phyloP scores from a whole-genome alignment of 2,329 filamentous ascomycete genomes.

The Ophiostoma populinum region DNA sequence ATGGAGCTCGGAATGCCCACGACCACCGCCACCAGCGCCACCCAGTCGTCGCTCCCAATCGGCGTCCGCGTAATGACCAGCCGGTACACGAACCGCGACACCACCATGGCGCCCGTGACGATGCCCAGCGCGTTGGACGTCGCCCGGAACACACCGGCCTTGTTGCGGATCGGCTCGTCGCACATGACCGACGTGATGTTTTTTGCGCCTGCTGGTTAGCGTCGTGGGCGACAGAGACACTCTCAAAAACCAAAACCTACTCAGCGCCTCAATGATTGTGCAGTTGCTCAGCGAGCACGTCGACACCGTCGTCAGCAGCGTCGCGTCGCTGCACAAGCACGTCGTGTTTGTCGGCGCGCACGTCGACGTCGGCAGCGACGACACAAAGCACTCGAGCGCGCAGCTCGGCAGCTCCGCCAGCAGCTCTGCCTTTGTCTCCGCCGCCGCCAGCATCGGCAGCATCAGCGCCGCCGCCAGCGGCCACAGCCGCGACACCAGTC shows the following conservation, averaged over 20 bases:
- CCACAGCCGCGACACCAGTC: no score
- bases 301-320: neutral
- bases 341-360: conserved; percentile 5
- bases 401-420: conserved; percentile 3
- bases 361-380: neutral
- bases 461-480: conserved; percentile 3
- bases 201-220: conserved; percentile 13
- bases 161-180: conserved; percentile 14
- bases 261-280: conserved; percentile 4
- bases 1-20: conserved; percentile 15
- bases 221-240: no score
- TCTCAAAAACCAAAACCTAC: no score
- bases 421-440: neutral
- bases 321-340: conserved; percentile 5
- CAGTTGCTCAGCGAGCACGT: conserved; percentile 4
- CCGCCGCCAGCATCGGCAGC: conserved; percentile 2
- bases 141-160: conserved; percentile 17
- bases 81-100: conserved; percentile 21
- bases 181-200: conserved; percentile 15
- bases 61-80: conserved; percentile 17
- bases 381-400: conserved; percentile 2
- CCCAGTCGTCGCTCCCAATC: conserved; percentile 21
- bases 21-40: conserved; percentile 15
- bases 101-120: conserved; percentile 20
- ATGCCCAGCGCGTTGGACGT: conserved; percentile 17